Base-by-base conservation (phyloP, 2,329 filamentous ascomycete genomes). In the Aureobasidium subglaciale region DNA sequence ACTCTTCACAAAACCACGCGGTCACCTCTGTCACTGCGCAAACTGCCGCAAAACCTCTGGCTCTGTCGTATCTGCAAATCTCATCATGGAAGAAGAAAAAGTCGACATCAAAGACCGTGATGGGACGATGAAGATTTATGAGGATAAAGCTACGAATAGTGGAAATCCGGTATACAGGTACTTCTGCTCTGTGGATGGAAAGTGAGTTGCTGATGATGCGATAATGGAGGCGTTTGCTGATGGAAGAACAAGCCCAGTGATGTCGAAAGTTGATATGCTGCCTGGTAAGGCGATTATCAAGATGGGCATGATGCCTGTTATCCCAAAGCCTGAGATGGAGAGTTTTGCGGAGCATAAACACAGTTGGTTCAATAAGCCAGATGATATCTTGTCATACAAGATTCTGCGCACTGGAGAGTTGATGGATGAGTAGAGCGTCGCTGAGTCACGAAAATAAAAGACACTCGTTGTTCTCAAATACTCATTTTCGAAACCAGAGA, bases 11-110 rank as follows among this genome's bases (percentile, higher is more conserved):
- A 67, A 67, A 30, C 68, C 68, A 6, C 65, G 74, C 27, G 76
- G 76, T 2, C 73, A 76, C 59, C 63, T 78, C 7, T 79, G 77
- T 63, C 74, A 79, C 59, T 79, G 78, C 64, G 64, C 68, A 30
- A 80, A 79, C 58, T 79, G 77, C 64, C 72, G 75, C 38, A 79
- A 78, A 62, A 69, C 73, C 1, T 69, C 75, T 2, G 76, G 77
- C 43, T 72, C 70, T 5, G 72, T 70, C 53, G 68, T 72, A 2
- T 61, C 72, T 0, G 60, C 65, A 18, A 74, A 75, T 58, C 59
- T 76, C 13, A 63, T 68, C 5, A 73, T 76, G 20, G 70, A 73
- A 53, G 66, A 68, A 38, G 68, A 72, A 24, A 76, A 78, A 50
- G 74, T 79, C 27, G 65, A 67, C 3, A 71, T 78, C 34, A 64